Evolutionary conservation across 2,329 filamentous ascomycete species (phyloP).

Genomic region (Pezicula radicicola): DNA sequence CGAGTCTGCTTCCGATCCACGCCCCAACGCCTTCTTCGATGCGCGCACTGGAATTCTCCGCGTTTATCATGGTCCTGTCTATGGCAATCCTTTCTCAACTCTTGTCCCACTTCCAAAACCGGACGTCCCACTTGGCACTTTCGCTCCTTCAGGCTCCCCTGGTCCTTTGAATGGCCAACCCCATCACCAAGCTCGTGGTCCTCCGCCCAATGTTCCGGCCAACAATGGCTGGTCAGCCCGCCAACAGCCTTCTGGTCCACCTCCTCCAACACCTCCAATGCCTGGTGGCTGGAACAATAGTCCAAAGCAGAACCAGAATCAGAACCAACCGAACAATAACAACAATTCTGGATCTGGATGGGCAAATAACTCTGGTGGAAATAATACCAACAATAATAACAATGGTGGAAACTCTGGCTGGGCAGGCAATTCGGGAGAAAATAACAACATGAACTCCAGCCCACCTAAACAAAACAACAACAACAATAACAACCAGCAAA

Average conservation of each 20-base stretch:
- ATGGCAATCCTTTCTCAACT: slow-evolving; percentile 45
- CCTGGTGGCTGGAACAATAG: slow-evolving; percentile 1
- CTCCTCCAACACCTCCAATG: background rate
- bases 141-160: slow-evolving; percentile 6
- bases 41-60: slow-evolving; percentile 47
- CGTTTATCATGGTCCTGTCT: slow-evolving; percentile 55
- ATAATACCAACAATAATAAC: background rate
- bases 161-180: slow-evolving; percentile 33
- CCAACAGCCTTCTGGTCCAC: background rate
- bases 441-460: background rate
- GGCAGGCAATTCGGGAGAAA: background rate
- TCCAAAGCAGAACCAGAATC: background rate
- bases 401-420: background rate
- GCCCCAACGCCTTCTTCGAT: slow-evolving; percentile 59
- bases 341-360: slow-evolving; percentile 2
- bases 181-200: slow-evolving; percentile 3
- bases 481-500: too few species aligned
- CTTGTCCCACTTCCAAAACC: slow-evolving; percentile 41
- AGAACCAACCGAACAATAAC: slow-evolving; percentile 1
- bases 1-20: slow-evolving; percentile 48
- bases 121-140: slow-evolving; percentile 37
- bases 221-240: background rate
- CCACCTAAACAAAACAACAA: too few species aligned
- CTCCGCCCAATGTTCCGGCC: slow-evolving; percentile 3
- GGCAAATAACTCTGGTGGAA: slow-evolving; percentile 1